phyloP scores from a whole-genome alignment of 2,329 filamentous ascomycete genomes.

The Alternaria tenuissima region DNA sequence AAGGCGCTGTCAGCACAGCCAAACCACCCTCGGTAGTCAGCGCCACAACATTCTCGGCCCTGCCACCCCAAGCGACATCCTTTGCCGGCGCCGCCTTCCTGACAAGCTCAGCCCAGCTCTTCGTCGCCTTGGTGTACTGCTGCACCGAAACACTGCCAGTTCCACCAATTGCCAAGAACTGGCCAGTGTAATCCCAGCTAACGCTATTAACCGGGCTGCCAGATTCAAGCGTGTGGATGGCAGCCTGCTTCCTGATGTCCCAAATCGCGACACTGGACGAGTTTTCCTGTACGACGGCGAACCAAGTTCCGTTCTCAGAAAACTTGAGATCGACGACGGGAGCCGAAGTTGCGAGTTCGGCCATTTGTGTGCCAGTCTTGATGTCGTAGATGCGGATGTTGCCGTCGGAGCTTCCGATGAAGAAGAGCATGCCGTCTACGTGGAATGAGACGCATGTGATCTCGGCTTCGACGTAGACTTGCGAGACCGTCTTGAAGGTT shows the following conservation, averaged over 20 bases:
- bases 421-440: constrained; percentile 94
- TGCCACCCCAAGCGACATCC: constrained; percentile 78
- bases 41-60: constrained; percentile 76
- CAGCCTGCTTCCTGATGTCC: constrained; percentile 85
- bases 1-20: constrained; percentile 67
- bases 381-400: constrained; percentile 90
- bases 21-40: constrained; percentile 79
- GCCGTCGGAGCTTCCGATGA: constrained; percentile 79
- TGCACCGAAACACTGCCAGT: constrained; percentile 84
- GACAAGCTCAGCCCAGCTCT: constrained; percentile 88
- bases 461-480: constrained; percentile 80
- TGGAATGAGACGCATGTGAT: constrained; percentile 86
- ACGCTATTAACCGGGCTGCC: constrained; percentile 80
- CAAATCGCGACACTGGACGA: constrained; percentile 85
- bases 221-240: constrained; percentile 84
- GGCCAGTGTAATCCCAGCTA: constrained; percentile 93
- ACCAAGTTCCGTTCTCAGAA: constrained; percentile 97
- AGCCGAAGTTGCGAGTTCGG: constrained; percentile 71
- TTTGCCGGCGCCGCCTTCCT: constrained; percentile 77
- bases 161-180: constrained; percentile 86
- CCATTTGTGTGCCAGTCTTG: constrained; percentile 78
- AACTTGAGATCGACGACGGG: constrained; percentile 82
- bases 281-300: constrained; percentile 81
- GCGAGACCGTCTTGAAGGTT: constrained; percentile 72
- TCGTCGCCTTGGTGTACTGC: constrained; percentile 85